Evolutionary conservation across 108 stramenopile genomes (phyloP).

Genomic region (Licmophora abbreviata): DNA sequence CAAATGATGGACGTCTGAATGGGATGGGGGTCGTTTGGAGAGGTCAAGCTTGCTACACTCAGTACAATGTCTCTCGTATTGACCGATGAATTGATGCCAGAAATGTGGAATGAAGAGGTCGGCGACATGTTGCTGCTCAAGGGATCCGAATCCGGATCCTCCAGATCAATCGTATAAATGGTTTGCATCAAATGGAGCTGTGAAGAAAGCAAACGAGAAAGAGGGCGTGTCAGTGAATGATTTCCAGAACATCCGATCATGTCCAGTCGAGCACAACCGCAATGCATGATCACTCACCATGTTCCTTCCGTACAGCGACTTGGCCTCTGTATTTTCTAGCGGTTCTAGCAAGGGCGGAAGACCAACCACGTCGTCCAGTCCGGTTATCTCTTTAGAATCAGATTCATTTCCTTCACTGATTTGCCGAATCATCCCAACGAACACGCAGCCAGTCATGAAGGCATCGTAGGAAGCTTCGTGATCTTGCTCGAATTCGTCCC

Average conservation of each 20-base stretch:
- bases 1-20: constrained; percentile 74
- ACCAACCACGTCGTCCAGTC: background rate
- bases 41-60: constrained; percentile 25
- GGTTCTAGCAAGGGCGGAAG: constrained; percentile 14
- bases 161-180: constrained; percentile 71
- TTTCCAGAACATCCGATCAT: background rate
- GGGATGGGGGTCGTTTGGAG: constrained; percentile 19
- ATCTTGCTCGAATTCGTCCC: constrained; percentile 19
- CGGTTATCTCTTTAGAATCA: too few relatives aligned
- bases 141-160: constrained; percentile 42
- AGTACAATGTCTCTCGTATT: constrained; percentile 60
- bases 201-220: background rate
- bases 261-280: background rate
- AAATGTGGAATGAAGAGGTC: constrained; percentile 47
- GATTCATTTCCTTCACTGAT: too few relatives aligned
- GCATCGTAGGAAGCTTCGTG: constrained; percentile 79
- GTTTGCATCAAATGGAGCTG: constrained; percentile 45
- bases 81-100: constrained; percentile 49
- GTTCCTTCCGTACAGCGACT: constrained; percentile 49
- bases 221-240: background rate
- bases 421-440: too few relatives aligned
- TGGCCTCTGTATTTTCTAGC: constrained; percentile 14
- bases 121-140: constrained; percentile 42
- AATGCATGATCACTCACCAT: constrained; percentile 21
- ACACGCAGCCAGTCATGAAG: constrained; percentile 58